Percentiles rank a stretch among this genome's conserved stretches.
Conservation (phyloP, 345 rosid genomes). For the Erucastrum elatum region DNA sequence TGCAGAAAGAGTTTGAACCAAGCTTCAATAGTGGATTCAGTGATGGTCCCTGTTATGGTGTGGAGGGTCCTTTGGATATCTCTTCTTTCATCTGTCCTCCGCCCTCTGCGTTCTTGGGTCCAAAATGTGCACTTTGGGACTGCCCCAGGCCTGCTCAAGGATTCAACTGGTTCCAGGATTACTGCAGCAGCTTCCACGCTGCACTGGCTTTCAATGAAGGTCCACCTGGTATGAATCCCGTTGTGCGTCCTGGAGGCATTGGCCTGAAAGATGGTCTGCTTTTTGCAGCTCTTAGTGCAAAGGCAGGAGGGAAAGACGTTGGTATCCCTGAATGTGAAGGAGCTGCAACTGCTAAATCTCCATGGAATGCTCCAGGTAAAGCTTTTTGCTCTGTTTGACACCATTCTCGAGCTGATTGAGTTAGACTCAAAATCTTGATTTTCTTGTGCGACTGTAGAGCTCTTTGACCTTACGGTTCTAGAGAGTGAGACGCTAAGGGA, state of each 20-base stretch:
- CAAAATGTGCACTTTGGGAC: conserved; percentile 99
- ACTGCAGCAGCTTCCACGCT: conserved; percentile 93
- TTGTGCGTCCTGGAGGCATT: conserved; percentile 89
- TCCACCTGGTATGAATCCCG: conserved; percentile 88
- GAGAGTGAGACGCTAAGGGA: conserved; percentile 95
- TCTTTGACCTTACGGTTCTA: conserved; percentile 82
- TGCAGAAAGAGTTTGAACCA: conserved; percentile 65
- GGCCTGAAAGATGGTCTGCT: conserved; percentile 87
- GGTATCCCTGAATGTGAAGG: conserved; percentile 99
- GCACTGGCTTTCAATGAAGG: conserved; percentile 85
- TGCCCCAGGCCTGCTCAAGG: conserved; percentile 97
- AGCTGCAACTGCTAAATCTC: conserved; percentile 98
- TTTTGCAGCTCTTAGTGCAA: conserved; percentile 83
- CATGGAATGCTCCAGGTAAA: conserved; percentile 99
- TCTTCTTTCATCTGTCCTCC: conserved; percentile 72
- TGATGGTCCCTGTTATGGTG: conserved; percentile 44
- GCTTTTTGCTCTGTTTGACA: background rate
- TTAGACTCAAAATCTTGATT: conserved; percentile 21
- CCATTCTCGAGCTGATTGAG: background rate
- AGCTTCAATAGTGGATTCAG: conserved; percentile 53
- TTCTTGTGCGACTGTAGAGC: conserved; percentile 59
- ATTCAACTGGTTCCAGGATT: conserved; percentile 77
- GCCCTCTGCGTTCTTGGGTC: conserved; percentile 95
- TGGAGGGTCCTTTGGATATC: conserved; percentile 54
- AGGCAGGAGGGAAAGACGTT: conserved; percentile 79